Conservation (phyloP, 371 early-diverging fungal species). For the Amoeboradix gromovi region DNA sequence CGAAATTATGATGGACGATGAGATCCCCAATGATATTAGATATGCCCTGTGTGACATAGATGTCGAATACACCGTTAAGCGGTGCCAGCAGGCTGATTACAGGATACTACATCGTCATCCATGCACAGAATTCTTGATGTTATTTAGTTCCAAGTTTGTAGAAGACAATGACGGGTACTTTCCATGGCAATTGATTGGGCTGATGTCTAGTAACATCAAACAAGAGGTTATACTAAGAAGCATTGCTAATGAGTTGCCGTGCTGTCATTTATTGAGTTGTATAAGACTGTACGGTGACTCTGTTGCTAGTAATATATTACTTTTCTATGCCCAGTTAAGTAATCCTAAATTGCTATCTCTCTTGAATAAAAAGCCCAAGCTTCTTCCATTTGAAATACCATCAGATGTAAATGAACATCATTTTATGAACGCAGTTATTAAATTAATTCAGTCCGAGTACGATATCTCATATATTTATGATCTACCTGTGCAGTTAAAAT, state of each 20-base stretch:
- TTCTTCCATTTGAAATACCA: not conserved
- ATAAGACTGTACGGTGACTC: not conserved
- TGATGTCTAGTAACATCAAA: not conserved
- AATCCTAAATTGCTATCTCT: not conserved
- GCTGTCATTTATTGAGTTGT: not conserved
- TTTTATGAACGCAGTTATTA: not conserved
- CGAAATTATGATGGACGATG: not conserved
- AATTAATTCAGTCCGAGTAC: not conserved
- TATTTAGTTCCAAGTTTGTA: not conserved
- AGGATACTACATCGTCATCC: not conserved
- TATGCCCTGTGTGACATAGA: not conserved
- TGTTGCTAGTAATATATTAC: not conserved
- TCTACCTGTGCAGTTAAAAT: not conserved
- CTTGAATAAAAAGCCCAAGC: not conserved
- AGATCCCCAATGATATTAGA: not conserved
- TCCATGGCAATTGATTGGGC: not conserved
- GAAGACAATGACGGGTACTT: not conserved
- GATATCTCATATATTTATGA: not conserved
- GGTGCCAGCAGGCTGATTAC: not conserved
- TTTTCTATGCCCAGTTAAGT: not conserved
- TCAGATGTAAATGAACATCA: not conserved
- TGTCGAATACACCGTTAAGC: not conserved
- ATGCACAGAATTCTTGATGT: not conserved
- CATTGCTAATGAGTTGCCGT: not conserved
- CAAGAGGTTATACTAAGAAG: not conserved